Conservation (phyloP, 352 stramenopile species). For the Phytophthora litchii region DNA sequence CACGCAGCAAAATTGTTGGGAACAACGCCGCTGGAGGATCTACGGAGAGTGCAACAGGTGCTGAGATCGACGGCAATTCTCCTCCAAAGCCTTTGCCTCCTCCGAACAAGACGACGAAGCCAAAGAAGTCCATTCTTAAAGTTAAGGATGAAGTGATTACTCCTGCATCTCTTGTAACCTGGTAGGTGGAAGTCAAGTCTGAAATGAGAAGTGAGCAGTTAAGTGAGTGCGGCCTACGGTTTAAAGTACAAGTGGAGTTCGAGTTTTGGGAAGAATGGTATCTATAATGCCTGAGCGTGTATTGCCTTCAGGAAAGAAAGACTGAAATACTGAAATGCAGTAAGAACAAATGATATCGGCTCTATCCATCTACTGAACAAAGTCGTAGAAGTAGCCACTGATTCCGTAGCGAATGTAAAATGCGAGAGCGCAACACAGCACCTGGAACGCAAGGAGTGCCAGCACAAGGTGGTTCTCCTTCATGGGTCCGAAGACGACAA, state of each 20-base stretch:
- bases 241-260: background rate
- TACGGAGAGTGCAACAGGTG: background rate
- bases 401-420: conserved; percentile 88
- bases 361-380: conserved; percentile 68
- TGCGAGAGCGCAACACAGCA: conserved; percentile 68
- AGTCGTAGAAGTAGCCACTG: conserved; percentile 90
- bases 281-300: too few species aligned
- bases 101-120: conserved; percentile 51
- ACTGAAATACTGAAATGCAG: conserved; percentile 10
- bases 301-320: background rate
- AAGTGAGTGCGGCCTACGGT: too few species aligned
- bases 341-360: conserved; percentile 8
- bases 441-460: conserved; percentile 76
- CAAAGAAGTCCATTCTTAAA: conserved; percentile 67
- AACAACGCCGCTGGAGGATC: conserved; percentile 1
- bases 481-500: conserved; percentile 87
- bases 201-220: background rate
- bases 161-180: conserved; percentile 43
- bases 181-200: conserved; percentile 22
- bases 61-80: conserved; percentile 16
- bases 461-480: conserved; percentile 75
- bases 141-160: conserved; percentile 39
- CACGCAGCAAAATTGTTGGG: conserved; percentile 42
- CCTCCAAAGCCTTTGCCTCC: conserved; percentile 33
- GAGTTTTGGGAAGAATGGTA: background rate